These are phyloP conservation scores for Monosporascus ibericus DNA, from an alignment of 2,329 filamentous ascomycete species.

Conservation along the genomic window DNA sequence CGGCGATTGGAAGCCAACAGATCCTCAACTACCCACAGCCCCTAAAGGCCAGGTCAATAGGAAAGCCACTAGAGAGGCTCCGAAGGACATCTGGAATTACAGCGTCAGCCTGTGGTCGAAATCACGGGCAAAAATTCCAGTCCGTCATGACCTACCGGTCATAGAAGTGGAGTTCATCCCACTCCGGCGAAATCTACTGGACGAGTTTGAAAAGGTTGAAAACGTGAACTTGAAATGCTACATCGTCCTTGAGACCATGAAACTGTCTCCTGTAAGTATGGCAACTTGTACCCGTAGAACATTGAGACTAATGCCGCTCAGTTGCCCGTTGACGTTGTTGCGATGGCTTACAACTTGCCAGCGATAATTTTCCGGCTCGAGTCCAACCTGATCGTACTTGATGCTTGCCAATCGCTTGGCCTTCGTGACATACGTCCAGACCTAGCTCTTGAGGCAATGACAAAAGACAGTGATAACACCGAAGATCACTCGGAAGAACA, in stretches of 20 bases:
- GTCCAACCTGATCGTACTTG: constrained; percentile 70
- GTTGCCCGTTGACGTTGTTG: constrained; percentile 64
- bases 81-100: constrained; percentile 71
- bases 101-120: constrained; percentile 70
- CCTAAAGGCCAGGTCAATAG: constrained; percentile 40
- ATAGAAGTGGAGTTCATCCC: constrained; percentile 67
- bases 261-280: constrained; percentile 64
- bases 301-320: constrained; percentile 28
- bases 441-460: constrained; percentile 81
- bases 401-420: constrained; percentile 62
- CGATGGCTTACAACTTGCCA: constrained; percentile 70
- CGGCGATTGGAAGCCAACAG: constrained; percentile 53
- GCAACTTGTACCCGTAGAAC: not conserved
- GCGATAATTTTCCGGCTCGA: constrained; percentile 82
- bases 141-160: constrained; percentile 71
- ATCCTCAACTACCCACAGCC: constrained; percentile 55
- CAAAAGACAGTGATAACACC: constrained; percentile 84
- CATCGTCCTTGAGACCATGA: constrained; percentile 70
- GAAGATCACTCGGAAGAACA: constrained; percentile 64
- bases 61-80: constrained; percentile 30
- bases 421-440: constrained; percentile 56
- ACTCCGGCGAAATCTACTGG: constrained; percentile 77
- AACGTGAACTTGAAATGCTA: constrained; percentile 49
- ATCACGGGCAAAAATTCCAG: constrained; percentile 43
- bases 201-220: constrained; percentile 53